Conservation (phyloP, 257 asterid genomes). For the Nicotiana undulata region DNA sequence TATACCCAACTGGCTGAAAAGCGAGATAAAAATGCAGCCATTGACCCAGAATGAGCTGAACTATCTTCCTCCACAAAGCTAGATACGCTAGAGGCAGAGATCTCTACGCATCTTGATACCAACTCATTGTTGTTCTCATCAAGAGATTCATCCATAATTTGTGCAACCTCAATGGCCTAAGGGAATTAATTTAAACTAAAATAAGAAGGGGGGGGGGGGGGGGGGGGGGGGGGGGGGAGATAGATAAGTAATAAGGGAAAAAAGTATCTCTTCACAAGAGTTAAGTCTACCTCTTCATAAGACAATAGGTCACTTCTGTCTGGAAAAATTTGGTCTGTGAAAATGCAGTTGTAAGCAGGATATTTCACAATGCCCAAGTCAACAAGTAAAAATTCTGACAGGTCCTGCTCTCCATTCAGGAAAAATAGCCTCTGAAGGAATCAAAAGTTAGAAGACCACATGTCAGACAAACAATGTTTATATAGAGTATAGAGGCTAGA, state of each 20-base stretch:
- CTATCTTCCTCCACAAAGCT: conserved; percentile 28
- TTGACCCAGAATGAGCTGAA: conserved; percentile 35
- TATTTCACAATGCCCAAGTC: conserved; percentile 82
- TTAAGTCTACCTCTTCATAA: conserved; percentile 71
- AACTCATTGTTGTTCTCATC: conserved; percentile 48
- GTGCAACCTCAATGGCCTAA: conserved; percentile 90
- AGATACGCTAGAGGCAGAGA: conserved; percentile 43
- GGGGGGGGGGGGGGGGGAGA: background rate
- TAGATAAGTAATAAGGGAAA: background rate
- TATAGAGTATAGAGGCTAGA: background rate
- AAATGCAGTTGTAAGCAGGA: conserved; percentile 73
- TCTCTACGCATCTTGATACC: conserved; percentile 66
- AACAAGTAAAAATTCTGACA: conserved; percentile 80
- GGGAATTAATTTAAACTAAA: conserved; percentile 12
- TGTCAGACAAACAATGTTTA: conserved; percentile 1
- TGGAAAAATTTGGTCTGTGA: conserved; percentile 52
- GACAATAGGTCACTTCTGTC: conserved; percentile 58
- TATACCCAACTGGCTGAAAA: conserved; percentile 80
- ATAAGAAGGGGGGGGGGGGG: background rate
- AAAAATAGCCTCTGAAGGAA: conserved; percentile 84
- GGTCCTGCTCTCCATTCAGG: conserved; percentile 91
- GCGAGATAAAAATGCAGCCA: conserved; percentile 42
- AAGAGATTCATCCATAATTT: conserved; percentile 73
- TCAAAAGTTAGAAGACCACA: conserved; percentile 12
- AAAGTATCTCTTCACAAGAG: background rate